A percentile compares a stretch with the other conserved stretches of the same genome.
phyloP scores from a whole-genome alignment of 805 yeast species.

The Ogataea polymorpha region DNA sequence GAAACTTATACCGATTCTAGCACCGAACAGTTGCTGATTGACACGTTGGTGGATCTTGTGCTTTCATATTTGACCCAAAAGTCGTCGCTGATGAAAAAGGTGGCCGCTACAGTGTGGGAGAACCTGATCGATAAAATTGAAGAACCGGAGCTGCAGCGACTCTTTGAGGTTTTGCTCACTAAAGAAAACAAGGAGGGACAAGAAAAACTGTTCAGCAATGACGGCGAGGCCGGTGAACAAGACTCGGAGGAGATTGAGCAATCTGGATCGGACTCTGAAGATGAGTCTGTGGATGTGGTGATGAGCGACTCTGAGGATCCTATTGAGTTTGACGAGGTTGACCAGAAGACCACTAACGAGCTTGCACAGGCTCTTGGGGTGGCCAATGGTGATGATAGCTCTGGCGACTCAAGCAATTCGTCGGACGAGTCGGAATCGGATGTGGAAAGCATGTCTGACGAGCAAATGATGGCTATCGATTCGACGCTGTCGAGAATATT shows the following conservation, averaged over 20 bases:
- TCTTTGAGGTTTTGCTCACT: slow-evolving; percentile 55
- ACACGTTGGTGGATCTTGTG: slow-evolving; percentile 46
- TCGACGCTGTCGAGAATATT: slow-evolving; percentile 79
- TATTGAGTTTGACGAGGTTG: slow-evolving; percentile 36
- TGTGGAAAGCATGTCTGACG: slow-evolving; percentile 90
- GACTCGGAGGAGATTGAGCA: slow-evolving; percentile 34
- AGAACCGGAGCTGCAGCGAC: slow-evolving; percentile 41
- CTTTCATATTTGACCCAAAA: slow-evolving; percentile 56
- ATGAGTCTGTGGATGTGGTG: slow-evolving; percentile 31
- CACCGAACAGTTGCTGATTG: slow-evolving; percentile 37
- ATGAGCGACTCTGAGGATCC: slow-evolving; percentile 38
- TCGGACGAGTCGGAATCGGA: slow-evolving; percentile 56
- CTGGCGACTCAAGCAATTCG: slow-evolving; percentile 30
- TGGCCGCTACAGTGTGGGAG: slow-evolving; percentile 48
- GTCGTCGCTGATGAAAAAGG: slow-evolving; percentile 53
- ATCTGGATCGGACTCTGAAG: slow-evolving; percentile 12
- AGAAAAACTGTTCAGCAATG: slow-evolving; percentile 61
- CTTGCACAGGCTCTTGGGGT: slow-evolving; percentile 71
- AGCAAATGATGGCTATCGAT: slow-evolving; percentile 93
- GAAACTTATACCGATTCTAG: slow-evolving; percentile 41
- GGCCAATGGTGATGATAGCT: slow-evolving; percentile 20
- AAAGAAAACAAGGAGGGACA: slow-evolving; percentile 84
- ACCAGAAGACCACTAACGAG: slow-evolving; percentile 53
- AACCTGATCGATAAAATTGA: slow-evolving; percentile 48
- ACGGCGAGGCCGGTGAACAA: slow-evolving; percentile 38